Percentiles rank a stretch among this genome's conserved stretches.
Evolutionary conservation across 306 rosid genomes (phyloP).

Genomic region (Pyrus pyrifolia): DNA sequence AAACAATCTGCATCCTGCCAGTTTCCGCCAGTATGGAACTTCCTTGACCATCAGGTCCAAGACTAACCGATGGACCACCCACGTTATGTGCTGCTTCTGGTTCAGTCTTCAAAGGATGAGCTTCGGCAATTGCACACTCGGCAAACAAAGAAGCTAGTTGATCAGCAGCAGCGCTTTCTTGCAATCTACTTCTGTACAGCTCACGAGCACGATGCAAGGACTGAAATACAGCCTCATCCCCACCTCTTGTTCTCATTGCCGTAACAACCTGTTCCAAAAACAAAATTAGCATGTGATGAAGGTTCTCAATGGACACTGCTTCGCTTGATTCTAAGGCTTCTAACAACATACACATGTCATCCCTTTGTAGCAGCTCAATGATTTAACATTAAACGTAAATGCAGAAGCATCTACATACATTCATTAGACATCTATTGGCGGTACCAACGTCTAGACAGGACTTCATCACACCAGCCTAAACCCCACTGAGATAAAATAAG

Average conservation of each 20-base stretch:
- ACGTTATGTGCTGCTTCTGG: slow-evolving; percentile 14
- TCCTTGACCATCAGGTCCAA: slow-evolving; percentile 36
- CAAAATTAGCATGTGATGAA: background rate
- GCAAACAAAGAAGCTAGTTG: slow-evolving; percentile 92
- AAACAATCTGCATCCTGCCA: slow-evolving; percentile 80
- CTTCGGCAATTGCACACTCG: slow-evolving; percentile 94
- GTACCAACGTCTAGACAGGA: background rate
- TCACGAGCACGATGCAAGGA: slow-evolving; percentile 81
- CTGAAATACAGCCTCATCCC: slow-evolving; percentile 79
- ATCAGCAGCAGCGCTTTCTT: slow-evolving; percentile 60
- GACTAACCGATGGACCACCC: slow-evolving; percentile 16
- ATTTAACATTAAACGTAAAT: background rate
- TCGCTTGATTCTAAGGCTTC: background rate
- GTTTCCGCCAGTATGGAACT: slow-evolving; percentile 74
- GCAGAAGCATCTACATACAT: background rate
- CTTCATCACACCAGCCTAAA: background rate
- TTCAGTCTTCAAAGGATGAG: slow-evolving; percentile 46
- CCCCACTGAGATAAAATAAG: background rate
- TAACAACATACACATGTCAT: background rate
- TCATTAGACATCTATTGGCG: background rate
- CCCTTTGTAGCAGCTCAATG: background rate
- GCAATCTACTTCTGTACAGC: slow-evolving; percentile 59
- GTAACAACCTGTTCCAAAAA: slow-evolving; percentile 52
- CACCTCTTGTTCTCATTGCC: slow-evolving; percentile 76
- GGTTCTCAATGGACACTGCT: background rate